These are phyloP conservation scores for Xylariaceae sp. DNA, from an alignment of 2,329 filamentous ascomycete genomes.

Conservation along the genomic window DNA sequence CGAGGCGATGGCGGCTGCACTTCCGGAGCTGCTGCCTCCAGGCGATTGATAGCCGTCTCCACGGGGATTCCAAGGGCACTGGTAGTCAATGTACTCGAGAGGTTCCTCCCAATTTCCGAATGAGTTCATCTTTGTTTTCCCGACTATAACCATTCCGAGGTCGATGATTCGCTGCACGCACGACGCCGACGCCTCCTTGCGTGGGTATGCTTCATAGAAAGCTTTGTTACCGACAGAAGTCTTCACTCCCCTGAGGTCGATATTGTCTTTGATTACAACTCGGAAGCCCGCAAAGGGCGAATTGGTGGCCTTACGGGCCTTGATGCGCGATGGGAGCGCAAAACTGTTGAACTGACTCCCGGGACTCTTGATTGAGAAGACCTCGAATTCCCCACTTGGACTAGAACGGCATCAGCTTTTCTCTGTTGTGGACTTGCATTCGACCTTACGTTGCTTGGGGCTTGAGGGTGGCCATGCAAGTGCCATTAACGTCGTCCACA, in stretches of 20 bases:
- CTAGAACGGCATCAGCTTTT: too few species aligned
- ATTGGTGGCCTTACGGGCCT: too few species aligned
- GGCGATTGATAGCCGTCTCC: constrained; percentile 33
- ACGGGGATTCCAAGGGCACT: constrained; percentile 32
- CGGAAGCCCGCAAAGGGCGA: too few species aligned
- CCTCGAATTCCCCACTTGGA: too few species aligned
- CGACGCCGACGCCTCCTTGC: not conserved
- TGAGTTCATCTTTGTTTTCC: constrained; percentile 2
- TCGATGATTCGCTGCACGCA: not conserved
- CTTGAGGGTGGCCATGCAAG: too few species aligned
- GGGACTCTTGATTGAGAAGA: too few species aligned
- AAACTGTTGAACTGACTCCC: too few species aligned
- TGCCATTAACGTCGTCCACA: too few species aligned
- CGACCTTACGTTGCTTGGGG: too few species aligned
- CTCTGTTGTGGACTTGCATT: too few species aligned
- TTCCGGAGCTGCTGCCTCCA: constrained; percentile 34
- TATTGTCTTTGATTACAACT: not conserved
- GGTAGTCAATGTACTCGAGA: constrained; percentile 26
- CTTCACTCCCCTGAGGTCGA: not conserved
- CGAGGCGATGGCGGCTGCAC: constrained; percentile 32
- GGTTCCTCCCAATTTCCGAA: constrained; percentile 3
- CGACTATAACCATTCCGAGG: constrained; percentile 1
- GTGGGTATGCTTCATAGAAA: not conserved
- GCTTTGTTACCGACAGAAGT: not conserved
- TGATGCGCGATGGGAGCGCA: too few species aligned